These are phyloP conservation scores for Thelonectria discophora DNA, from an alignment of 2,329 filamentous ascomycete species.

Conservation along the genomic window DNA sequence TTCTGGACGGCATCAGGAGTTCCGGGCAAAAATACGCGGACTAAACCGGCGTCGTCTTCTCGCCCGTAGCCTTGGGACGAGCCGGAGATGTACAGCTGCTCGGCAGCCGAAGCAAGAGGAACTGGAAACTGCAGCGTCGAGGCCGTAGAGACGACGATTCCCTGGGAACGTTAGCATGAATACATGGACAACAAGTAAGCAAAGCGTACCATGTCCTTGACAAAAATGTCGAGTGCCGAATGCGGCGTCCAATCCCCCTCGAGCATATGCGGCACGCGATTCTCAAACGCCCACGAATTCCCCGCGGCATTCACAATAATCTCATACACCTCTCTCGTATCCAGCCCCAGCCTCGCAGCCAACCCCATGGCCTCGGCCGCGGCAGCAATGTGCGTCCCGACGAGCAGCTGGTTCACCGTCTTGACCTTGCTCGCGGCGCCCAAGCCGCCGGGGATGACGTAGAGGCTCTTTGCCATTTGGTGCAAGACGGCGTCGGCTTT, in stretches of 20 bases:
- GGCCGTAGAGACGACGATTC: conserved; percentile 42
- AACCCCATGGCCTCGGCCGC: conserved; percentile 69
- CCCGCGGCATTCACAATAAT: conserved; percentile 57
- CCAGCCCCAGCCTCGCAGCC: conserved; percentile 63
- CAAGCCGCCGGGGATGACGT: conserved; percentile 66
- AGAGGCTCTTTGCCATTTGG: conserved; percentile 71
- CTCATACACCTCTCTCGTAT: conserved; percentile 52
- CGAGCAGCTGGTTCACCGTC: conserved; percentile 73
- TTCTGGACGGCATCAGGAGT: conserved; percentile 28
- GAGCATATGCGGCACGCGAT: conserved; percentile 64
- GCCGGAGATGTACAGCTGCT: conserved; percentile 46
- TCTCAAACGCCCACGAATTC: conserved; percentile 70
- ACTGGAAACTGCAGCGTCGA: conserved; percentile 46
- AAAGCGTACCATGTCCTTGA: conserved; percentile 60
- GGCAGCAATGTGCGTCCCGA: conserved; percentile 69
- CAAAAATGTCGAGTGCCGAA: conserved; percentile 70
- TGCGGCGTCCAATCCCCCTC: conserved; percentile 59
- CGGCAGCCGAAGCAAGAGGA: conserved; percentile 46
- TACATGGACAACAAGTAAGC: conserved; percentile 32
- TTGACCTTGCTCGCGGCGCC: conserved; percentile 74
- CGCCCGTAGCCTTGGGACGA: conserved; percentile 40
- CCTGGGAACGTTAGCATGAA: not conserved
- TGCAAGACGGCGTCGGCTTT: conserved; percentile 67
- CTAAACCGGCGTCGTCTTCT: conserved; percentile 42
- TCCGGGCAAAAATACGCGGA: conserved; percentile 39